phyloP scores from a whole-genome alignment of 441 rosid species.

The Euphorbia schlechtendalii region DNA sequence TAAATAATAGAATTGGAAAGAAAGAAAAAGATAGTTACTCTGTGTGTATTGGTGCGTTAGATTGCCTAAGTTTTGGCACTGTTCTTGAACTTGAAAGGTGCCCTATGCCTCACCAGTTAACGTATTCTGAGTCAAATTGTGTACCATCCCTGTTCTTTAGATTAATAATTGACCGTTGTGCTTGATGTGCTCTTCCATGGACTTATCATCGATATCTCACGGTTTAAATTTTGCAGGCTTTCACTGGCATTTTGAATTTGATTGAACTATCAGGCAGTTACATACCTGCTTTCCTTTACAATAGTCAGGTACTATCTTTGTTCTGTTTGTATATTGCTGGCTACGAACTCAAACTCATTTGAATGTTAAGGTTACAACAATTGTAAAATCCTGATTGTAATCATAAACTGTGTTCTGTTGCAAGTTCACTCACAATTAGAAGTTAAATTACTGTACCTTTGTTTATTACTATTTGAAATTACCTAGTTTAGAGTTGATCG shows the following conservation, averaged over 20 bases:
- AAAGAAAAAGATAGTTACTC: not conserved
- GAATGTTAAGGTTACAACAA: not conserved
- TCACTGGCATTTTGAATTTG: slow-evolving; percentile 67
- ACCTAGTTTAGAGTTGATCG: too few species aligned
- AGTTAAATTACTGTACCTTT: too few species aligned
- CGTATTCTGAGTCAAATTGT: not conserved
- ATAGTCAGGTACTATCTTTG: slow-evolving; percentile 57
- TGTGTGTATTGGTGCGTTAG: too few species aligned
- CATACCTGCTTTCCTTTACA: slow-evolving; percentile 66
- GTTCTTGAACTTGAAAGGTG: not conserved
- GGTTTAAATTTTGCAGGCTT: slow-evolving; percentile 52
- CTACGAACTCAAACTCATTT: not conserved
- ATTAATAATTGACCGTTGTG: not conserved
- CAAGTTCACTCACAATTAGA: too few species aligned
- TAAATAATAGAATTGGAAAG: not conserved
- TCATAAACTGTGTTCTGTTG: not conserved
- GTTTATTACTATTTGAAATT: too few species aligned
- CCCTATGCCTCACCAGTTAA: not conserved
- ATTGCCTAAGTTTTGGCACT: too few species aligned
- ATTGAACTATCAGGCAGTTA: slow-evolving; percentile 51
- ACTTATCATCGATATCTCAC: not conserved
- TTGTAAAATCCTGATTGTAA: not conserved
- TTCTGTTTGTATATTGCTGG: not conserved
- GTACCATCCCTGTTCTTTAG: not conserved
- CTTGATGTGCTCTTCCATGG: slow-evolving; percentile 12